Percentiles rank a stretch among this genome's conserved stretches.
phyloP scores from a whole-genome alignment of 805 yeast genomes.

The Myxozyma mucilagina region DNA sequence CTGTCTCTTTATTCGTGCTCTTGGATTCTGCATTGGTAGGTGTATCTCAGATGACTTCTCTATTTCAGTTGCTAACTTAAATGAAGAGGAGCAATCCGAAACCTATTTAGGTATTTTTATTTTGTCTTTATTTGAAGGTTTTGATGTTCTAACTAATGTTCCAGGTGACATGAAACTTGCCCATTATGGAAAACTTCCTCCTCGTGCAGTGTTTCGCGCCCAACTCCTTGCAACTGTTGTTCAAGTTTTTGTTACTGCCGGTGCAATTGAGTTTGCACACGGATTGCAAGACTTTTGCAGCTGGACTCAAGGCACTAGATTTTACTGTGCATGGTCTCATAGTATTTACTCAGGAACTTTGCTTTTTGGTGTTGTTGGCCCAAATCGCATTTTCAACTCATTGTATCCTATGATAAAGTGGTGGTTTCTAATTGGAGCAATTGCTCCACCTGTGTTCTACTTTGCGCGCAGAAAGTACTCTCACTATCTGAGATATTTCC shows the following conservation, averaged over 20 bases:
- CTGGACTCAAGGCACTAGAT: slow-evolving; percentile 46
- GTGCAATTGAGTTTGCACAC: slow-evolving; percentile 42
- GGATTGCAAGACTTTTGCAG: slow-evolving; percentile 47
- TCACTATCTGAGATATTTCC: slow-evolving; percentile 47
- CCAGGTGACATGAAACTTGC: slow-evolving; percentile 60
- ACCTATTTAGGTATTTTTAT: slow-evolving; percentile 38
- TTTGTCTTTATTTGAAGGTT: not conserved
- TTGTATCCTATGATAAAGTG: slow-evolving; percentile 56
- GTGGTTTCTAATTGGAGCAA: slow-evolving; percentile 62
- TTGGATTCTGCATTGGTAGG: slow-evolving; percentile 51
- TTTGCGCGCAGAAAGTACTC: slow-evolving; percentile 10
- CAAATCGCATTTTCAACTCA: slow-evolving; percentile 56
- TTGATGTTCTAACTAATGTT: not conserved
- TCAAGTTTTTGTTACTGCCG: slow-evolving; percentile 46
- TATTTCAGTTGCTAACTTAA: not conserved
- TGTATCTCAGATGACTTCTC: too few species aligned
- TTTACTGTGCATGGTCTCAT: slow-evolving; percentile 50
- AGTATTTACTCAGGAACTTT: slow-evolving; percentile 58
- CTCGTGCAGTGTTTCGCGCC: slow-evolving; percentile 58
- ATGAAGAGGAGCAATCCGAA: slow-evolving; percentile 51
- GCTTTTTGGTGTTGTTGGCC: slow-evolving; percentile 67
- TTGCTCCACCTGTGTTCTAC: slow-evolving; percentile 48
- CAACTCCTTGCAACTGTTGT: slow-evolving; percentile 49
- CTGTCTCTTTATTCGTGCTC: slow-evolving; percentile 61
- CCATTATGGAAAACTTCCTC: slow-evolving; percentile 65